phyloP scores from a whole-genome alignment of 1,139 yeast species.

The Saccharomycopsis crataegensis region DNA sequence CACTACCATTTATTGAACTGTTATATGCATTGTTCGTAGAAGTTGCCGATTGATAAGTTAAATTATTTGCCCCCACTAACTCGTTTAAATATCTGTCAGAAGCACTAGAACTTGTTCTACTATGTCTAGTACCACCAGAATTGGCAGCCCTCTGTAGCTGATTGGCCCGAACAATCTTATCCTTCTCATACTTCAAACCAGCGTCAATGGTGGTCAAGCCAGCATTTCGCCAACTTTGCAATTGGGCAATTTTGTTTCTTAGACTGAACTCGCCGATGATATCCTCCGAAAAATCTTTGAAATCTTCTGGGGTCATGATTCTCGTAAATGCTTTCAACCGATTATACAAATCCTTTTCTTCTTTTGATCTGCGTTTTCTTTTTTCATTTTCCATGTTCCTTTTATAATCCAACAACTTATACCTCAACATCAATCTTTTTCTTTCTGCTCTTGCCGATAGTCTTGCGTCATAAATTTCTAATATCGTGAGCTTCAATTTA shows the following conservation, averaged over 20 bases:
- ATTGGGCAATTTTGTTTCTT: constrained; percentile 74
- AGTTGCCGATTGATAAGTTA: not conserved
- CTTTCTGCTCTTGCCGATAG: constrained; percentile 89
- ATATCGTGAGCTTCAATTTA: constrained; percentile 77
- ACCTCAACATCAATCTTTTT: constrained; percentile 71
- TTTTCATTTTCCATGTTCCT: constrained; percentile 52
- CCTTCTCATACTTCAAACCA: constrained; percentile 83
- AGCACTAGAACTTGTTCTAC: constrained; percentile 24
- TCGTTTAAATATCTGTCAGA: constrained; percentile 53
- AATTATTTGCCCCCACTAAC: constrained; percentile 4
- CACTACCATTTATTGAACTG: not conserved
- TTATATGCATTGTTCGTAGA: not conserved
- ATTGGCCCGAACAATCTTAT: constrained; percentile 56
- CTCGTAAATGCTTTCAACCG: constrained; percentile 76
- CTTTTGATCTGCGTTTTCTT: constrained; percentile 80
- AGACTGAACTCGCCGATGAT: constrained; percentile 71
- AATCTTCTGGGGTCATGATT: constrained; percentile 74
- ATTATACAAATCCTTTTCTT: constrained; percentile 75
- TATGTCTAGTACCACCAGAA: constrained; percentile 12
- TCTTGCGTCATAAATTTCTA: constrained; percentile 85
- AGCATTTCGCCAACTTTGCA: constrained; percentile 88
- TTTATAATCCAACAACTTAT: constrained; percentile 76
- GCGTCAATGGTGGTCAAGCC: constrained; percentile 82
- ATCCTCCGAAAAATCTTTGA: constrained; percentile 63
- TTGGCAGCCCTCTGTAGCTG: constrained; percentile 55